A percentile compares a stretch with the other conserved stretches of the same genome.
Conservation (phyloP, 129 eudicot species). For the Flaveria sonorensis region DNA sequence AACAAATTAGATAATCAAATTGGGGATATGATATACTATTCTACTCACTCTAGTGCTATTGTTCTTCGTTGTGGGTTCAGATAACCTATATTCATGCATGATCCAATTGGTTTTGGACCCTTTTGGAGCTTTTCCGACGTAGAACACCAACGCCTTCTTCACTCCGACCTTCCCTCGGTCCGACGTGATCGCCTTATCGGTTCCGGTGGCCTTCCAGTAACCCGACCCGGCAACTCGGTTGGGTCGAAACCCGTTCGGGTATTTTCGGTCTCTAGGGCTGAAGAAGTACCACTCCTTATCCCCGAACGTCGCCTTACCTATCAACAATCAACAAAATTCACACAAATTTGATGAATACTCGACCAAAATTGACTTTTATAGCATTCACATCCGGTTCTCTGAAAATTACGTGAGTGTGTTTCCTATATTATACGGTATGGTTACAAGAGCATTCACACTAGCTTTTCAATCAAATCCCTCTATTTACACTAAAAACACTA, state of each 20-base stretch:
- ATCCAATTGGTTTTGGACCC: slow-evolving; percentile 96
- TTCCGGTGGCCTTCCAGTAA: slow-evolving; percentile 97
- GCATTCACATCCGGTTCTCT: too few relatives aligned
- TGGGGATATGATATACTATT: too few relatives aligned
- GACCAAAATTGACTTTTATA: too few relatives aligned
- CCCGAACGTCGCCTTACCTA: slow-evolving; percentile 80
- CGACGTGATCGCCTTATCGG: slow-evolving; percentile 69
- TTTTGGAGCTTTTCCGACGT: slow-evolving; percentile 90
- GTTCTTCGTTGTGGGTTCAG: slow-evolving; percentile 46
- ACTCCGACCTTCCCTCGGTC: slow-evolving; percentile 75
- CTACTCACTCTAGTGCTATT: slow-evolving; percentile 55
- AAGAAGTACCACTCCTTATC: slow-evolving; percentile 97
- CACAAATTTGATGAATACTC: neutral
- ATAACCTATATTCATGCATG: slow-evolving; percentile 90
- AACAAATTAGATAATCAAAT: neutral
- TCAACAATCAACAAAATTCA: neutral
- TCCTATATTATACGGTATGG: too few relatives aligned
- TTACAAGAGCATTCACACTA: too few relatives aligned
- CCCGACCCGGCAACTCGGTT: slow-evolving; percentile 89
- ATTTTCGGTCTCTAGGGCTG: slow-evolving; percentile 86
- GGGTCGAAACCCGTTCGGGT: slow-evolving; percentile 89
- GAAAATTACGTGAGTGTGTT: too few relatives aligned
- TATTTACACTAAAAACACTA: too few relatives aligned
- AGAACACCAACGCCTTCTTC: slow-evolving; percentile 87
- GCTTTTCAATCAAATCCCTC: too few relatives aligned